Base-by-base conservation (phyloP, 139 green algal species). In the Chlamydomonas asymmetrica region DNA sequence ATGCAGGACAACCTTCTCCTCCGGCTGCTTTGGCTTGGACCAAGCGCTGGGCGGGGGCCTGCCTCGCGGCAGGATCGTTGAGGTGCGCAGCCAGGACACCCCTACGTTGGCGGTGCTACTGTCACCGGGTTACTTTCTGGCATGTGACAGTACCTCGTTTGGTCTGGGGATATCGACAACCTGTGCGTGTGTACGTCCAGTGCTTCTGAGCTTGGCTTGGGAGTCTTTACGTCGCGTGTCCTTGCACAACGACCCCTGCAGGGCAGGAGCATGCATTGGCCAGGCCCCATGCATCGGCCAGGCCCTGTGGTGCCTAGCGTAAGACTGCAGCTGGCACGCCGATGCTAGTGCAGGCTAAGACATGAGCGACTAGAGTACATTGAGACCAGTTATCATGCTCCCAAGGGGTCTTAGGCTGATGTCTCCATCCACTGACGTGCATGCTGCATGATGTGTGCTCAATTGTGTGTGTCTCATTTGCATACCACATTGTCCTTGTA, bases 51-150 rank as follows among this genome's bases (percentile, higher is more conserved):
- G 94, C 0, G 94, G 90, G 10, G 95, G 91, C 40, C 94, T 90
- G 63, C 94, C 93, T 16, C 90, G 84, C 54, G 96, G 94, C 4
- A 78, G 93, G 27, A 91, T 98, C 37, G 84, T 98, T 6, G 94
- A 98, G 88, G 92, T 95, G 65, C n/a, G 60, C 31, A 10, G 32
- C 27, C 20, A 6, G 60, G n/a, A n/a, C 16, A 6, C 27, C 4
- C 13, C 45, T 25, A 16, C 13, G 13, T 25, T 52, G 45, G 13
- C 13, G 45, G 45, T 52, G 45, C 13, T 52, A 16, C 13, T 16
- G 18, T 52, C 18, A 16, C 13, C 18, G 45, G 45, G 18, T 25
- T 52, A 10, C 13, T 16, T 16, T 52, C 18, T 52, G 45, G 13
- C 45, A 25, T 52, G 13, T 13, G 45, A 52, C 45, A 52, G 45